A percentile compares a stretch with the other conserved stretches of the same genome.
Evolutionary conservation across 352 stramenopile species (phyloP).

Genomic region (Pythium plurisporium): DNA sequence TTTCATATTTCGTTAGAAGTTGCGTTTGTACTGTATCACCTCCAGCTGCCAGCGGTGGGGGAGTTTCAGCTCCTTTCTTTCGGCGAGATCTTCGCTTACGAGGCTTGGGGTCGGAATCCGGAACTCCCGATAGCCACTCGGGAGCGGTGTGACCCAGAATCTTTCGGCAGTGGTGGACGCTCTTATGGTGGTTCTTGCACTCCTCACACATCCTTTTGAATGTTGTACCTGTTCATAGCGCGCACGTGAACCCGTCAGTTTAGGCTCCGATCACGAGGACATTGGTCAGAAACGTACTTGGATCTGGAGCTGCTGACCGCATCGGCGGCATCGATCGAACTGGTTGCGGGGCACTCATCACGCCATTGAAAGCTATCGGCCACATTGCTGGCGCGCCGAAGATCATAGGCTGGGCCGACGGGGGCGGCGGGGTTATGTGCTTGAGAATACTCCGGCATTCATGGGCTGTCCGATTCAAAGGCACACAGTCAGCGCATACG

Average conservation of each 20-base stretch:
- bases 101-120: conserved; percentile 14
- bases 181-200: conserved; percentile 63
- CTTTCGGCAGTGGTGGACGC: conserved; percentile 61
- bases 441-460: conserved; percentile 31
- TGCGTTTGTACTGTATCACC: neutral
- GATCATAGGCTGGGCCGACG: conserved; percentile 8
- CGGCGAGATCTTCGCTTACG: conserved; percentile 17
- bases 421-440: conserved; percentile 24
- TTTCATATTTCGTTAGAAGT: conserved; percentile 6
- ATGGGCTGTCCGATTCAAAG: conserved; percentile 13
- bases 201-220: conserved; percentile 70
- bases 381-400: conserved; percentile 11
- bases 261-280: neutral
- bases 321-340: conserved; percentile 24
- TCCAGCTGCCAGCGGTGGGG: neutral
- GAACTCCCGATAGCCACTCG: conserved; percentile 48
- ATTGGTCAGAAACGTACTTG: conserved; percentile 1
- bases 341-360: conserved; percentile 4
- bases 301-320: neutral
- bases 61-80: conserved; percentile 3
- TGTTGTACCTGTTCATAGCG: neutral
- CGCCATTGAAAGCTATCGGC: conserved; percentile 6
- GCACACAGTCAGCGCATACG: conserved; percentile 24
- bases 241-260: neutral
- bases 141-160: conserved; percentile 58